These are phyloP conservation scores for Chernovozyma sophiae-reginae DNA, from an alignment of 1,139 yeast genomes.

Conservation along the genomic window DNA sequence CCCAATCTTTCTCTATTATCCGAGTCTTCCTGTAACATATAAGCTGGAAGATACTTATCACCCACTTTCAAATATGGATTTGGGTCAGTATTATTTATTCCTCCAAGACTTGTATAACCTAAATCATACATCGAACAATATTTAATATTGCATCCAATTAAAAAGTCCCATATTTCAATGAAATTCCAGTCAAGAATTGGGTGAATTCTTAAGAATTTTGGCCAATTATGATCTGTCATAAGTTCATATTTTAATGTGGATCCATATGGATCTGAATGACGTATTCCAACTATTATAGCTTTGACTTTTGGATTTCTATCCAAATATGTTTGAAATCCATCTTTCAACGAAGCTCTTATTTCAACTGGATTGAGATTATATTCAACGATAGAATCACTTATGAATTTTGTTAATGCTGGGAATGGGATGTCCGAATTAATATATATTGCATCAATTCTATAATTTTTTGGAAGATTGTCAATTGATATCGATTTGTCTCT, in stretches of 20 bases:
- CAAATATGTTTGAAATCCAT: slow-evolving; percentile 63
- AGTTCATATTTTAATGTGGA: slow-evolving; percentile 50
- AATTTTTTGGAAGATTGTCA: slow-evolving; percentile 14
- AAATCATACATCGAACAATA: slow-evolving; percentile 70
- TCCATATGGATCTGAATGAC: slow-evolving; percentile 80
- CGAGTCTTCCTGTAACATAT: slow-evolving; percentile 53
- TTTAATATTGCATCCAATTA: slow-evolving; percentile 44
- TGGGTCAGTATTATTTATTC: slow-evolving; percentile 56
- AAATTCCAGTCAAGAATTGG: slow-evolving; percentile 84
- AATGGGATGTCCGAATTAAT: slow-evolving; percentile 69
- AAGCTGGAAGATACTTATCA: slow-evolving; percentile 56
- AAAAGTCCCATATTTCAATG: slow-evolving; percentile 70
- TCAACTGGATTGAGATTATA: slow-evolving; percentile 46
- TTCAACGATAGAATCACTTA: slow-evolving; percentile 33
- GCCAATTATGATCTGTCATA: slow-evolving; percentile 82
- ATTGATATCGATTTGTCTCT: slow-evolving; percentile 15
- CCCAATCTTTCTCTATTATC: slow-evolving; percentile 53
- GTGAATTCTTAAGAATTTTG: slow-evolving; percentile 70
- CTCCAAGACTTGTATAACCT: slow-evolving; percentile 85
- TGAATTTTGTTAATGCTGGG: slow-evolving; percentile 50
- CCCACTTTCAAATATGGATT: slow-evolving; percentile 55
- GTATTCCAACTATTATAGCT: slow-evolving; percentile 75
- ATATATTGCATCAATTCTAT: slow-evolving; percentile 55
- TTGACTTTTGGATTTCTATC: slow-evolving; percentile 41
- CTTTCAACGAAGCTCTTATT: slow-evolving; percentile 50